These are phyloP conservation scores for Brassica cretica DNA, from an alignment of 345 rosid species.

Conservation along the genomic window DNA sequence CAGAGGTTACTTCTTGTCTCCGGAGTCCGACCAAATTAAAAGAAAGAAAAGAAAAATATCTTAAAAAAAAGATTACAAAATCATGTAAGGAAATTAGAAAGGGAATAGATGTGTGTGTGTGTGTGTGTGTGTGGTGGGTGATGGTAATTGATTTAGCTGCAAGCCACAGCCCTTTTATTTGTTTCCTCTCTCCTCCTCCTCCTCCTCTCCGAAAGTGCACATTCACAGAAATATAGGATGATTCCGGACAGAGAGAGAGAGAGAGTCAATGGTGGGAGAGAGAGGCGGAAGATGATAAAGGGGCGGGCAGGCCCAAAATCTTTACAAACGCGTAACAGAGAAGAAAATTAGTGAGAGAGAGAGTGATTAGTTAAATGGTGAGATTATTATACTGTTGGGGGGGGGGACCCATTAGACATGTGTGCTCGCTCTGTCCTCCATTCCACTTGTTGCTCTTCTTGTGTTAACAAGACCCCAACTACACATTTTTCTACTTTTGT, in stretches of 20 bases:
- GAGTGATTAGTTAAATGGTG: conserved; percentile 37
- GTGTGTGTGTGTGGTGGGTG: conserved; percentile 16
- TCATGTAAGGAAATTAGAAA: background rate
- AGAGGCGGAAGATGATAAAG: conserved; percentile 34
- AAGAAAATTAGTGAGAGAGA: conserved; percentile 33
- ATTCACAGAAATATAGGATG: conserved; percentile 42
- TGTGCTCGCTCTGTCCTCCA: conserved; percentile 14
- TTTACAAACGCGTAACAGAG: conserved; percentile 46
- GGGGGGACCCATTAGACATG: conserved; percentile 27
- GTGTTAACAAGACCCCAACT: background rate
- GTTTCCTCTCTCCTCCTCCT: conserved; percentile 31
- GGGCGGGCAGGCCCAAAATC: background rate
- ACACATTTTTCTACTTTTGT: background rate
- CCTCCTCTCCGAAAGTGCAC: conserved; percentile 30
- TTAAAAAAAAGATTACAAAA: background rate
- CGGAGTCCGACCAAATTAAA: background rate
- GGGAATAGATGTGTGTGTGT: conserved; percentile 20
- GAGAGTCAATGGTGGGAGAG: conserved; percentile 30
- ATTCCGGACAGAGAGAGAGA: conserved; percentile 32
- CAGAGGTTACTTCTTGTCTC: too few relatives aligned
- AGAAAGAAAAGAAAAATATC: conserved; percentile 19
- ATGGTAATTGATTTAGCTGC: conserved; percentile 42
- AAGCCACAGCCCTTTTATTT: conserved; percentile 37
- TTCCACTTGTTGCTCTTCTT: conserved; percentile 24
- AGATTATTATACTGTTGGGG: conserved; percentile 8